Conservation (phyloP, 2,329 filamentous ascomycete genomes). For the Paraconiothyrium sp. region DNA sequence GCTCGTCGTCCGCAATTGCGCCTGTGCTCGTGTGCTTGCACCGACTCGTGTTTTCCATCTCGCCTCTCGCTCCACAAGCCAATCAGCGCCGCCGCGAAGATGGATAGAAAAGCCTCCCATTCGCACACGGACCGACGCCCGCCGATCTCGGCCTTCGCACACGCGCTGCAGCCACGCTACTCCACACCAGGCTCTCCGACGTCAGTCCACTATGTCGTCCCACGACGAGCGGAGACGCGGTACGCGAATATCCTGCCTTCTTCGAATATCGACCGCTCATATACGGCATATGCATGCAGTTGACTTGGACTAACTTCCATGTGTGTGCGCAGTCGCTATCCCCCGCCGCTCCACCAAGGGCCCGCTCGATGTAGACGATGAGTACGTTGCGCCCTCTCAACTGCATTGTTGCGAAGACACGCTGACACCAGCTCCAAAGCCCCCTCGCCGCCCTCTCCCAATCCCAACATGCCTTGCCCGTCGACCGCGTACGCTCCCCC, state of each 20-base stretch:
- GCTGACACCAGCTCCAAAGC: constrained; percentile 19
- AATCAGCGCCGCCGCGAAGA: neutral
- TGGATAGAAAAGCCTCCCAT: neutral
- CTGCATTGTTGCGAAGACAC: neutral
- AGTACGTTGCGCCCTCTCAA: constrained; percentile 60
- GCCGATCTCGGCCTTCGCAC: constrained; percentile 11
- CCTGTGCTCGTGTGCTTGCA: neutral
- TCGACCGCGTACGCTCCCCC: constrained; percentile 36
- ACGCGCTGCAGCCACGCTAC: neutral
- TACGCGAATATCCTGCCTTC: constrained; percentile 16
- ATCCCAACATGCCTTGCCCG: constrained; percentile 9
- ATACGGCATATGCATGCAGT: constrained; percentile 2
- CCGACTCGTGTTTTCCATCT: neutral
- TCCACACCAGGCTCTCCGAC: neutral
- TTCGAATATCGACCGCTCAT: neutral
- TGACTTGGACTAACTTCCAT: neutral
- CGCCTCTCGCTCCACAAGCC: constrained; percentile 1
- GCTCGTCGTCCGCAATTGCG: neutral
- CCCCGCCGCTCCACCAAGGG: constrained; percentile 78
- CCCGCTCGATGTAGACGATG: constrained; percentile 74
- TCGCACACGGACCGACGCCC: constrained; percentile 13
- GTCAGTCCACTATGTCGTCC: constrained; percentile 21
- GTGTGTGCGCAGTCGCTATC: constrained; percentile 58
- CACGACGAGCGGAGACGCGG: constrained; percentile 47
- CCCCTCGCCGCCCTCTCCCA: constrained; percentile 31